Base-by-base conservation (phyloP, 495 filamentous ascomycete genomes). In the Neurospora sp. region DNA sequence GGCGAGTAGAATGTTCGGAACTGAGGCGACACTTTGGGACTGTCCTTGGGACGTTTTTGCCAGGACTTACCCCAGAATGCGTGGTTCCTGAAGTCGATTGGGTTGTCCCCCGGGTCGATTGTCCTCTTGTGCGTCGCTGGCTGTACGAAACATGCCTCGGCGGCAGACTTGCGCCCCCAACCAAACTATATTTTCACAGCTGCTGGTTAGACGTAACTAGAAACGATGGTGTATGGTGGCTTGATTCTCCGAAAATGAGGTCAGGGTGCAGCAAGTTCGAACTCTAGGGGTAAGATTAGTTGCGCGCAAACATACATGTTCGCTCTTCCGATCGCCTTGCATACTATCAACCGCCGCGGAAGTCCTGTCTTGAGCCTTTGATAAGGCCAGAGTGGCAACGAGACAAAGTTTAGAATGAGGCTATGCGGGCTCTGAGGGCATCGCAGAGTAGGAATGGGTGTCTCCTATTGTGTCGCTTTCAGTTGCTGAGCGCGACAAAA, bases 71-170 rank as follows among this genome's bases (percentile, higher is more conserved):
- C 53, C 53, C 53, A 65, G 14, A 65, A 65, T 38, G 16, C 68
- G 71, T 40, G 48, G 16, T 44, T 68, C 39, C 65, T 12, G 68
- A 44, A 45, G 61, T 70, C 20, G 40, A 17, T 42, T 70, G 44
- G 12, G 14, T 68, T 70, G 68, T 22, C 68, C 6, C 70, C 31
- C 9, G 59, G 68, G 27, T 76, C 68, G 22, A 77, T 70, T 8
- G 74, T 72, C n/a, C 68, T 71, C 69, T 70, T 77, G 68, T 77
- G 76, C 5, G 74, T 74, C 31, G 74, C 76, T 61, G 74, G 76
- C 44, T 68, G 74, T 8, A 75, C 76, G 39, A 77, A 77, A 35
- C 75, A 68, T 17, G 74, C 71, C 4, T 77, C 74, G n/a, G 53
- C 31, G 12, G 65, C 74, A 22, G 70, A 40, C 69, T 75, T 75